phyloP scores from a whole-genome alignment of 768 basidiomycete species.

The Hirschioporus abietinus region DNA sequence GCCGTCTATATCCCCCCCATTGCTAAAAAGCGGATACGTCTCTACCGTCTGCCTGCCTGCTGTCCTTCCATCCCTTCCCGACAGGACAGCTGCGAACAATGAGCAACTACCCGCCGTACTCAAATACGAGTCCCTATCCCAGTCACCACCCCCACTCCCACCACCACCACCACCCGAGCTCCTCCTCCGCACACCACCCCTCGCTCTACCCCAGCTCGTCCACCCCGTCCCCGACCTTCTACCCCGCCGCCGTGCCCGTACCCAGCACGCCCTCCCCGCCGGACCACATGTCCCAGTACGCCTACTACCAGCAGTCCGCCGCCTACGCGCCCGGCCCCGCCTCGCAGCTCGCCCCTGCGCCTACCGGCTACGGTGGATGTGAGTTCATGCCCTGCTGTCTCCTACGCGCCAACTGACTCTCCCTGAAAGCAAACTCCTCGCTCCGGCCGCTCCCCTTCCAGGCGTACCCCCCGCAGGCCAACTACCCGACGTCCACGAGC shows the following conservation, averaged over 20 bases:
- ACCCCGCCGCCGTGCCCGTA: neutral
- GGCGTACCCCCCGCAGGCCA: neutral
- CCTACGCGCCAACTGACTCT: neutral
- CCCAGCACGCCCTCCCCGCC: conserved; percentile 3
- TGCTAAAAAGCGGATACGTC: neutral
- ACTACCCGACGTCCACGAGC: neutral
- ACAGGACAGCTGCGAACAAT: neutral
- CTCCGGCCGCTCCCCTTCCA: neutral
- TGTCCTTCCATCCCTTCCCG: too few relatives aligned
- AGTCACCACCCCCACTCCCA: too few relatives aligned
- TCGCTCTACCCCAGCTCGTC: neutral
- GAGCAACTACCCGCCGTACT: neutral
- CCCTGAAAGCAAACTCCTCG: neutral
- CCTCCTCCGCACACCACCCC: neutral
- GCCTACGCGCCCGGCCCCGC: neutral
- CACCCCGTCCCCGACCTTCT: neutral
- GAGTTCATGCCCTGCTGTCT: neutral
- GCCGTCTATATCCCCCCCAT: too few relatives aligned
- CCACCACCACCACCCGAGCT: neutral
- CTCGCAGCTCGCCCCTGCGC: neutral
- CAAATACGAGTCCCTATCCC: too few relatives aligned
- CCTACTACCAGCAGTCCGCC: neutral
- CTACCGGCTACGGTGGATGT: neutral
- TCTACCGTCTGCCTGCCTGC: too few relatives aligned
- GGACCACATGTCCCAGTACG: neutral